A percentile compares a stretch with the other conserved stretches of the same genome.
Conservation (phyloP, 1,284 basidiomycete genomes). For the Trichosporon asahii region DNA sequence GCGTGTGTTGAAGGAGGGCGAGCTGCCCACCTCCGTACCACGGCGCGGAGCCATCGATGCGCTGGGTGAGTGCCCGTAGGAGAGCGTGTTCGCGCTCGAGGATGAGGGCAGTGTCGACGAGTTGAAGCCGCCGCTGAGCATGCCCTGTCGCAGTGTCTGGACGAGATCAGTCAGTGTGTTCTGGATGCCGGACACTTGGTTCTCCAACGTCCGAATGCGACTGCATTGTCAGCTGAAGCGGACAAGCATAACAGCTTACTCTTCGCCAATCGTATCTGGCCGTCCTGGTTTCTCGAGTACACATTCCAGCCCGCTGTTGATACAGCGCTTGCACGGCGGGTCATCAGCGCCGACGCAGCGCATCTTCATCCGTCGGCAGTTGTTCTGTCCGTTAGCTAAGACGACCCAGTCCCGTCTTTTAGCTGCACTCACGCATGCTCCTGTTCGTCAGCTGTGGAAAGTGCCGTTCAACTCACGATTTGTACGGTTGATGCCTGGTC, state of each 20-base stretch:
- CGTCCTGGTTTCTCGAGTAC: conserved; percentile 87
- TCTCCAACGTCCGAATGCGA: conserved; percentile 80
- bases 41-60: neutral
- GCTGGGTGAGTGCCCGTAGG: neutral
- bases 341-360: conserved; percentile 68
- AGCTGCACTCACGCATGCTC: conserved; percentile 39
- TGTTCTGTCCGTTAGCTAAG: conserved; percentile 36
- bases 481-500: conserved; percentile 47
- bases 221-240: conserved; percentile 51
- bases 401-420: neutral
- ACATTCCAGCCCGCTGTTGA: conserved; percentile 79
- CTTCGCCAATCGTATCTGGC: conserved; percentile 64
- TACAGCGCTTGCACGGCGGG: conserved; percentile 86
- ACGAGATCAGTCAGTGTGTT: conserved; percentile 74
- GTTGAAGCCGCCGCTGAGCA: conserved; percentile 16
- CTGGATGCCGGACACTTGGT: conserved; percentile 77
- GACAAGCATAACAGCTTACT: conserved; percentile 55
- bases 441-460: conserved; percentile 18
- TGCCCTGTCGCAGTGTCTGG: conserved; percentile 49
- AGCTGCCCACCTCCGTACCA: neutral
- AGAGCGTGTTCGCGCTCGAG: neutral
- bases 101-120: neutral
- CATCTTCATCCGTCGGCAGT: conserved; percentile 59
- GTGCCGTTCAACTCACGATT: conserved; percentile 39
- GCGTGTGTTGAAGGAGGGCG: neutral